A percentile compares a stretch with the other conserved stretches of the same genome.
Evolutionary conservation across 1,284 basidiomycete species (phyloP).

Genomic region (Naganishia liquefaciens): DNA sequence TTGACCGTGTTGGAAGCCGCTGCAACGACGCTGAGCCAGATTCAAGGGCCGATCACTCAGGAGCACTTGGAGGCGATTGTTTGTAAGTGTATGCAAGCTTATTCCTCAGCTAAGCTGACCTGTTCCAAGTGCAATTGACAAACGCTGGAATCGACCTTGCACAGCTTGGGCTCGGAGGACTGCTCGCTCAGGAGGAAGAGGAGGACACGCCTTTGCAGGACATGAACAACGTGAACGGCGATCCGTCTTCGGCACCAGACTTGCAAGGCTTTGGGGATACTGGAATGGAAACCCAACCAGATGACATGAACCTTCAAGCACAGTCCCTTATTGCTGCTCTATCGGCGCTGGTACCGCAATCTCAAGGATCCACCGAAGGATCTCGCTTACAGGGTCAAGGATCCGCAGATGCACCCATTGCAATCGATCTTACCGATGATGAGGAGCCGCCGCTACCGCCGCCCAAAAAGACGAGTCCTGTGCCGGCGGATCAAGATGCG

Average conservation of each 20-base stretch:
- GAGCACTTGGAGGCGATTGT: conserved; percentile 28
- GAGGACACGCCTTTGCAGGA: conserved; percentile 12
- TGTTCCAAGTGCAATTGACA: conserved; percentile 10
- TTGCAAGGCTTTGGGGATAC: conserved; percentile 9
- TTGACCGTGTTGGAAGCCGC: conserved; percentile 20
- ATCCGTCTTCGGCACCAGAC: not conserved
- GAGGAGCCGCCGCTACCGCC: not conserved
- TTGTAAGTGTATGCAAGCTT: conserved; percentile 1
- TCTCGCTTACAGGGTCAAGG: not conserved
- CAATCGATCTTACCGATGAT: conserved; percentile 23
- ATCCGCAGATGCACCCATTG: not conserved
- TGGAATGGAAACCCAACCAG: conserved; percentile 6
- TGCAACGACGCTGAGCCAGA: conserved; percentile 16
- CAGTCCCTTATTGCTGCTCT: conserved; percentile 25
- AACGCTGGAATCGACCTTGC: conserved; percentile 17
- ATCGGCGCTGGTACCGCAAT: conserved; percentile 19
- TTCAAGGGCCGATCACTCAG: conserved; percentile 17
- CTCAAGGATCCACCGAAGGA: not conserved
- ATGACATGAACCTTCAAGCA: conserved; percentile 26
- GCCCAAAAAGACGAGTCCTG: not conserved
- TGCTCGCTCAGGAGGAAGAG: conserved; percentile 23
- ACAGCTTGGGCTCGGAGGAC: conserved; percentile 9
- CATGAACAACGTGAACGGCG: not conserved
- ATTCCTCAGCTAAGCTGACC: not conserved
- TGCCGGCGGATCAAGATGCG: not conserved